phyloP scores from a whole-genome alignment of 371 early-diverging fungal genomes.

The Thermomucor indicae-seudaticae region DNA sequence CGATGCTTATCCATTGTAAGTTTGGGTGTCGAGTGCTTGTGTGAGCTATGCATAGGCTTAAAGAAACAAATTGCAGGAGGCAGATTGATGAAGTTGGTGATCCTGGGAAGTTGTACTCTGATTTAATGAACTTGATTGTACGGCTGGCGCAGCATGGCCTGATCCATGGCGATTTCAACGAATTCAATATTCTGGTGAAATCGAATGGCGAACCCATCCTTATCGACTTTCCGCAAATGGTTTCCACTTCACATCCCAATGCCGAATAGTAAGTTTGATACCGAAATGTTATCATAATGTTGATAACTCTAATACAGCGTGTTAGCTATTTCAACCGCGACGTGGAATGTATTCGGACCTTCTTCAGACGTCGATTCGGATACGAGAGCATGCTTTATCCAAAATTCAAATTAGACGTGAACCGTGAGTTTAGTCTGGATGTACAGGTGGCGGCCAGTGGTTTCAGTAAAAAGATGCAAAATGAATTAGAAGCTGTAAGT shows the following conservation, averaged over 20 bases:
- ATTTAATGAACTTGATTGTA: conserved; percentile 94
- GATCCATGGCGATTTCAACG: conserved; percentile 99
- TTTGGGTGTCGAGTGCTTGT: neutral
- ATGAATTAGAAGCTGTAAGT: conserved; percentile 76
- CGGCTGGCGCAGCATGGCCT: conserved; percentile 94
- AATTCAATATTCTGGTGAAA: conserved; percentile 97
- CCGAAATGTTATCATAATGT: neutral
- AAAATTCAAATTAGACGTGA: conserved; percentile 77
- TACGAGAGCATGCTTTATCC: conserved; percentile 92
- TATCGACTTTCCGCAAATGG: conserved; percentile 99
- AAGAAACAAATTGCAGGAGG: conserved; percentile 40
- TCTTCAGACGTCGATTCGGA: conserved; percentile 86
- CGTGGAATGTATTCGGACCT: conserved; percentile 95
- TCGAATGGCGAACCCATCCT: conserved; percentile 82
- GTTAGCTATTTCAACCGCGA: conserved; percentile 95
- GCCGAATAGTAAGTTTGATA: conserved; percentile 73
- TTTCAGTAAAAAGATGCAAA: conserved; percentile 87
- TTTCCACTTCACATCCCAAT: conserved; percentile 90
- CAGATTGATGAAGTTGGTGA: conserved; percentile 84
- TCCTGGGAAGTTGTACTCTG: conserved; percentile 89
- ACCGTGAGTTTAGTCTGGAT: conserved; percentile 87
- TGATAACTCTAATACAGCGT: neutral
- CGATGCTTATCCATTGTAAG: conserved; percentile 89
- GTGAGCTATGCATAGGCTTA: neutral
- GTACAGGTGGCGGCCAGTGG: conserved; percentile 95